A percentile compares a stretch with the other conserved stretches of the same genome.
Evolutionary conservation across 176 grass and related monocot species (phyloP).

Genomic region (Secale cereale): DNA sequence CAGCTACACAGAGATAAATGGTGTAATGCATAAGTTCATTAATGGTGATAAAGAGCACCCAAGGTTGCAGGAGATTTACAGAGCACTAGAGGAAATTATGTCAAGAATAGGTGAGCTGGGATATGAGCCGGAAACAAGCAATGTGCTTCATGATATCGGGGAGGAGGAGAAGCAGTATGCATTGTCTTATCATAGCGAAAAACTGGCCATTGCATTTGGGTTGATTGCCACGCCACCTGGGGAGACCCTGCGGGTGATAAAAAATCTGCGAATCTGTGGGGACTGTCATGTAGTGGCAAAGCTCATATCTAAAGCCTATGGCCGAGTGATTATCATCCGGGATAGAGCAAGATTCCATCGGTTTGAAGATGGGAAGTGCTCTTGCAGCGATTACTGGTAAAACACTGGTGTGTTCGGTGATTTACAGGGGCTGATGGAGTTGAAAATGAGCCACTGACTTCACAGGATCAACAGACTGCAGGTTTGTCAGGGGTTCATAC

Average conservation of each 20-base stretch:
- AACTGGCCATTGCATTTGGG: conserved; percentile 79
- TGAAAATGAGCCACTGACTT: neutral
- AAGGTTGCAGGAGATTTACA: conserved; percentile 63
- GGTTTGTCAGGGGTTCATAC: neutral
- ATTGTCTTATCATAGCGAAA: conserved; percentile 75
- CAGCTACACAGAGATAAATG: conserved; percentile 70
- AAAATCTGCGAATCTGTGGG: conserved; percentile 83
- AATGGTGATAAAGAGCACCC: conserved; percentile 70
- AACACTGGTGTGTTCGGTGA: neutral
- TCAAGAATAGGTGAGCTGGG: conserved; percentile 64
- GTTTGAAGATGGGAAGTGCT: conserved; percentile 72
- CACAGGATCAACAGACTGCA: neutral
- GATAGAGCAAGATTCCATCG: conserved; percentile 79
- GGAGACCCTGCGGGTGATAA: conserved; percentile 66
- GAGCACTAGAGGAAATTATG: conserved; percentile 49
- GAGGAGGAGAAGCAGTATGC: conserved; percentile 87
- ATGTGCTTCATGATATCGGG: conserved; percentile 79
- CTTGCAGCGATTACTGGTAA: conserved; percentile 89
- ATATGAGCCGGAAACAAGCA: conserved; percentile 70
- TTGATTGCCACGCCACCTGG: conserved; percentile 56
- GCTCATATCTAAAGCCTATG: conserved; percentile 77
- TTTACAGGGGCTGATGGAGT: neutral
- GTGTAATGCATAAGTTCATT: conserved; percentile 74
- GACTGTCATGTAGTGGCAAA: conserved; percentile 82
- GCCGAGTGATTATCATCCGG: conserved; percentile 61